Percentiles rank a stretch among this genome's conserved stretches.
These are phyloP conservation scores for Candida cerambycidarum DNA, from an alignment of 805 yeast genomes.

Conservation along the genomic window DNA sequence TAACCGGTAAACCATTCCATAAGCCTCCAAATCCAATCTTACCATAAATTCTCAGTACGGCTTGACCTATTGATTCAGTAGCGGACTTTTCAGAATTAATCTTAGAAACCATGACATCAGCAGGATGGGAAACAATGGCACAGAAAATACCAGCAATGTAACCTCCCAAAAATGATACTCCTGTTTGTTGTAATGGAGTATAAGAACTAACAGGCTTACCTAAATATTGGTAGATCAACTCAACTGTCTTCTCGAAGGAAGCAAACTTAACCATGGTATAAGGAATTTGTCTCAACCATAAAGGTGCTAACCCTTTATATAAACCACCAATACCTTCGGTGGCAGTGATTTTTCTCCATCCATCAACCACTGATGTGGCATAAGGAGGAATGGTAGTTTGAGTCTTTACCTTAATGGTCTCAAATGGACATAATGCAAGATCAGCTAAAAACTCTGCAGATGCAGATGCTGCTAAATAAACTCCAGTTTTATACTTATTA, in stretches of 20 bases:
- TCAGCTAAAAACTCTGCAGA: slow-evolving; percentile 95
- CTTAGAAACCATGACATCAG: slow-evolving; percentile 98
- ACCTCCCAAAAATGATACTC: slow-evolving; percentile 93
- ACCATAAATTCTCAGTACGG: slow-evolving; percentile 70
- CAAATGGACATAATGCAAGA: slow-evolving; percentile 86
- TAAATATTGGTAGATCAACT: slow-evolving; percentile 67
- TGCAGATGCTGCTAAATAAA: slow-evolving; percentile 84
- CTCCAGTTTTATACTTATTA: slow-evolving; percentile 63
- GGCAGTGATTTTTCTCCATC: slow-evolving; percentile 63
- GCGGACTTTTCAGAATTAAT: slow-evolving; percentile 71
- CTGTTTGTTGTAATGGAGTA: slow-evolving; percentile 77
- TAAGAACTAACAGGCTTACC: slow-evolving; percentile 74
- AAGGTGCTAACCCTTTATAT: slow-evolving; percentile 86
- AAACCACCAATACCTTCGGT: slow-evolving; percentile 71
- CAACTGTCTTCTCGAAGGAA: slow-evolving; percentile 88
- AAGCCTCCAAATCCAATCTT: slow-evolving; percentile 87
- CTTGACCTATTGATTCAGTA: slow-evolving; percentile 64
- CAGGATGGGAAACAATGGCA: slow-evolving; percentile 95
- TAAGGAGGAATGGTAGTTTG: slow-evolving; percentile 92
- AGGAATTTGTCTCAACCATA: slow-evolving; percentile 98
- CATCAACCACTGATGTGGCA: slow-evolving; percentile 62
- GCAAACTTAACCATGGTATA: slow-evolving; percentile 98
- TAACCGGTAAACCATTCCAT: slow-evolving; percentile 93
- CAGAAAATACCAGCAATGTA: slow-evolving; percentile 97
- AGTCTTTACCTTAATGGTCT: slow-evolving; percentile 90